Conservation (phyloP, 768 basidiomycete genomes). For the Rhizopogon roseolus region DNA sequence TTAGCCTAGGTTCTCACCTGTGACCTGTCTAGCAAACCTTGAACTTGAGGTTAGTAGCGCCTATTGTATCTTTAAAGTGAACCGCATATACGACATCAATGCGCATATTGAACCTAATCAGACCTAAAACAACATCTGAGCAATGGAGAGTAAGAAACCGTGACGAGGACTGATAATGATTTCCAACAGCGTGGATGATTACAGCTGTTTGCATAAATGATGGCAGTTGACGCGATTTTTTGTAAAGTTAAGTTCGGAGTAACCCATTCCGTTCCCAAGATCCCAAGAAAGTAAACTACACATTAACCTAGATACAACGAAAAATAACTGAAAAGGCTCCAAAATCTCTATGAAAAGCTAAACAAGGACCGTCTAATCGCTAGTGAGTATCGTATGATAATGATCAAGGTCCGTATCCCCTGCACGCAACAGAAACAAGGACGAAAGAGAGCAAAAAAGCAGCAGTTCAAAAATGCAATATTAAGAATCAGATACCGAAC, state of each 20-base stretch:
- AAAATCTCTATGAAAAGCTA: too few species aligned
- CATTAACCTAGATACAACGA: too few species aligned
- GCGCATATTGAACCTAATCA: not conserved
- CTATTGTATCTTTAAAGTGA: not conserved
- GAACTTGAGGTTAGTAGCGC: not conserved
- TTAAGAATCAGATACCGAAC: not conserved
- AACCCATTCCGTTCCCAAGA: too few species aligned
- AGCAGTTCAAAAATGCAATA: not conserved
- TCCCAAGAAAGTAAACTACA: too few species aligned
- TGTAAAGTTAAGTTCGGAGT: too few species aligned
- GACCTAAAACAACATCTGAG: not conserved
- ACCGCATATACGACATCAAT: not conserved
- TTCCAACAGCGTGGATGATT: not conserved
- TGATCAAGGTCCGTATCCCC: constrained; percentile 7
- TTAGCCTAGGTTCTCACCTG: not conserved
- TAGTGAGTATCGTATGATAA: constrained; percentile 1
- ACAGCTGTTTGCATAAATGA: too few species aligned
- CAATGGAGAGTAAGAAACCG: not conserved
- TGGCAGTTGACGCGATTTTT: too few species aligned
- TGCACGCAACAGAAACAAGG: not conserved
- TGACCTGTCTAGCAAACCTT: constrained; percentile 1
- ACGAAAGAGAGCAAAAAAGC: not conserved
- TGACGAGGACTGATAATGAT: too few species aligned
- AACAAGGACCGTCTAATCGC: not conserved
- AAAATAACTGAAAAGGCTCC: too few species aligned